These are phyloP conservation scores for Sanghuangporus sanghuang DNA, from an alignment of 1,284 basidiomycete species.

Conservation along the genomic window DNA sequence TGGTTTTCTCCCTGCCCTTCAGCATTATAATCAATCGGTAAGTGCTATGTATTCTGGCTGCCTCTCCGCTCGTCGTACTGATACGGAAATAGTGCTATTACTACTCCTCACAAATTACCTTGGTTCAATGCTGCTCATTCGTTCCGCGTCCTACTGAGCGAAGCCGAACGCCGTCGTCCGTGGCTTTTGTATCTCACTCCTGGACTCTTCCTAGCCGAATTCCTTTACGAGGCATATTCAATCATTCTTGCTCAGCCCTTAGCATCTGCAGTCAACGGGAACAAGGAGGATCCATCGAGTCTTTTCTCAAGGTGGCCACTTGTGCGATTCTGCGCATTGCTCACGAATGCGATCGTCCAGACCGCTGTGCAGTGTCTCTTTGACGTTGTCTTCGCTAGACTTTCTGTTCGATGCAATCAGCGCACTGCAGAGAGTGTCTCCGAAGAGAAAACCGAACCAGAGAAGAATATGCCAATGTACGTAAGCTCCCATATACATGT, in stretches of 20 bases:
- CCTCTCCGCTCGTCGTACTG: slow-evolving; percentile 2
- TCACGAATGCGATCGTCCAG: background rate
- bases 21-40: slow-evolving; percentile 78
- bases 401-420: background rate
- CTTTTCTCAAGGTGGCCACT: background rate
- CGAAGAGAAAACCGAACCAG: background rate
- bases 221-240: slow-evolving; percentile 61
- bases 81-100: slow-evolving; percentile 57
- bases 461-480: background rate
- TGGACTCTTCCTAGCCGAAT: slow-evolving; percentile 68
- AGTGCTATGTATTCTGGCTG: background rate
- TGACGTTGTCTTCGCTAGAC: background rate
- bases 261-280: slow-evolving; percentile 47
- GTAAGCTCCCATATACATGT: background rate
- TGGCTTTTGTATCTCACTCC: slow-evolving; percentile 83
- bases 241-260: slow-evolving; percentile 56
- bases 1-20: slow-evolving; percentile 74
- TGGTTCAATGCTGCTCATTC: slow-evolving; percentile 58
- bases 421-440: background rate
- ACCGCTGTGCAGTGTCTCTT: background rate
- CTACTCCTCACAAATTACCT: slow-evolving; percentile 78
- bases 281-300: background rate
- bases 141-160: slow-evolving; percentile 74
- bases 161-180: slow-evolving; percentile 75
- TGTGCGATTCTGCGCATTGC: background rate